Conservation (phyloP, 176 grass and related monocot species). For the Ensete ventricosum region DNA sequence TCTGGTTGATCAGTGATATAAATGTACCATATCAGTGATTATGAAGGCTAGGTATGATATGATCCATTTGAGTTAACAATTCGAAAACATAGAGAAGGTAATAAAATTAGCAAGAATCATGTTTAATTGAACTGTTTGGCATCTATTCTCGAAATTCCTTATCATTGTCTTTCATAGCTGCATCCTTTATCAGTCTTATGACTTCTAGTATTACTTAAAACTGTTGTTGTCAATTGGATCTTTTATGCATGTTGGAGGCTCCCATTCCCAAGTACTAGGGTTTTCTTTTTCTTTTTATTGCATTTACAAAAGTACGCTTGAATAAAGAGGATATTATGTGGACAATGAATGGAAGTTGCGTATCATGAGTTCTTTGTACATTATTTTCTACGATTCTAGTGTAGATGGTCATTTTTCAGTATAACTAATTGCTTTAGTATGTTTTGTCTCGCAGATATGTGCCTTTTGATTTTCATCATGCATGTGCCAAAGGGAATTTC, state of each 20-base stretch:
- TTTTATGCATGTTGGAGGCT: background rate
- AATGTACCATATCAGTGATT: background rate
- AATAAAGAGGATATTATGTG: background rate
- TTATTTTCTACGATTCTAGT: background rate
- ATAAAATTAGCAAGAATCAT: too few species aligned
- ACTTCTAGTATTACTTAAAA: too few species aligned
- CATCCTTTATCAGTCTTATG: too few species aligned
- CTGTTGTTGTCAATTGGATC: background rate
- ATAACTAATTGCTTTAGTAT: background rate
- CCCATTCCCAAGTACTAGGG: background rate
- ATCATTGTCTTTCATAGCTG: too few species aligned
- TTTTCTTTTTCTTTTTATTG: background rate
- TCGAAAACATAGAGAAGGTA: too few species aligned
- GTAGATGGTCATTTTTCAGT: background rate
- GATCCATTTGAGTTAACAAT: too few species aligned
- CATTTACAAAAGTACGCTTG: background rate
- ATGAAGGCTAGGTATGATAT: background rate
- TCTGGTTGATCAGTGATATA: background rate
- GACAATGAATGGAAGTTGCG: background rate
- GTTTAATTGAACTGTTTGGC: too few species aligned
- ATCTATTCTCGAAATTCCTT: too few species aligned
- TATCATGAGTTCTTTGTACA: background rate
- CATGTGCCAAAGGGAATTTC: constrained; percentile 78
- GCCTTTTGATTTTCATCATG: constrained; percentile 90
- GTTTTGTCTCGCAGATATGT: constrained; percentile 47